Conservation (phyloP, 2,329 filamentous ascomycete species). For the Blastomyces emzantsi region DNA sequence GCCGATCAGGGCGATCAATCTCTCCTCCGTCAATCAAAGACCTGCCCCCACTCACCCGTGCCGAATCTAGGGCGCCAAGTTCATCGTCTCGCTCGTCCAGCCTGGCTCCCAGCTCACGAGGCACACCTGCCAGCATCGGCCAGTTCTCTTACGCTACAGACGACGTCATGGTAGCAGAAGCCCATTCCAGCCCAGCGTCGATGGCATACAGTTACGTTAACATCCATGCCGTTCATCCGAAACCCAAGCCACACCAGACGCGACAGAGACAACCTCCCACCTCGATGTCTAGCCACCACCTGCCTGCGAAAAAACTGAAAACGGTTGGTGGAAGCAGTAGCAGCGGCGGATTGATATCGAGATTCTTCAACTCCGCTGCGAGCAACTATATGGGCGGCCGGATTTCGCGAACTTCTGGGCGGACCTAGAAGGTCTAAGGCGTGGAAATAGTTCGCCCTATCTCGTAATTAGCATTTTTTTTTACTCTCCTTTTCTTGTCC, state of each 20-base stretch:
- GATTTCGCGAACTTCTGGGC: slow-evolving; percentile 25
- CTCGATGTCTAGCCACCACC: slow-evolving; percentile 23
- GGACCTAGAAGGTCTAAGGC: neutral
- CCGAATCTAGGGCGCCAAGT: slow-evolving; percentile 33
- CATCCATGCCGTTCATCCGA: slow-evolving; percentile 23
- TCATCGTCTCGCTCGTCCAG: slow-evolving; percentile 36
- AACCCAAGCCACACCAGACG: slow-evolving; percentile 25
- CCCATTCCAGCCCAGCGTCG: slow-evolving; percentile 25
- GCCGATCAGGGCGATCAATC: slow-evolving; percentile 29
- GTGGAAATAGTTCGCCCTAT: neutral
- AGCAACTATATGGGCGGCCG: slow-evolving; percentile 35
- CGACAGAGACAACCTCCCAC: slow-evolving; percentile 14
- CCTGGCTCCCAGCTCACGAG: slow-evolving; percentile 35
- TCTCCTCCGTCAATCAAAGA: slow-evolving; percentile 39
- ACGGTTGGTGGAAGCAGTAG: slow-evolving; percentile 22
- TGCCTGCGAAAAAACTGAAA: slow-evolving; percentile 37
- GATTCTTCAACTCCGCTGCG: slow-evolving; percentile 37
- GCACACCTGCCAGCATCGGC: slow-evolving; percentile 37
- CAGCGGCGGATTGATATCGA: slow-evolving; percentile 34
- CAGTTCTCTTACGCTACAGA: slow-evolving; percentile 29
- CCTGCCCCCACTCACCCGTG: slow-evolving; percentile 35
- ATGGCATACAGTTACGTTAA: slow-evolving; percentile 31
- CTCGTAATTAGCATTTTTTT: neutral
- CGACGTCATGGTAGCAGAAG: slow-evolving; percentile 30
- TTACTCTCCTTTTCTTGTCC: neutral